Evolutionary conservation across 371 early-diverging fungal species (phyloP), one percentile per base, ranked within the genome.

Genomic region (Antonospora locustae): DNA sequence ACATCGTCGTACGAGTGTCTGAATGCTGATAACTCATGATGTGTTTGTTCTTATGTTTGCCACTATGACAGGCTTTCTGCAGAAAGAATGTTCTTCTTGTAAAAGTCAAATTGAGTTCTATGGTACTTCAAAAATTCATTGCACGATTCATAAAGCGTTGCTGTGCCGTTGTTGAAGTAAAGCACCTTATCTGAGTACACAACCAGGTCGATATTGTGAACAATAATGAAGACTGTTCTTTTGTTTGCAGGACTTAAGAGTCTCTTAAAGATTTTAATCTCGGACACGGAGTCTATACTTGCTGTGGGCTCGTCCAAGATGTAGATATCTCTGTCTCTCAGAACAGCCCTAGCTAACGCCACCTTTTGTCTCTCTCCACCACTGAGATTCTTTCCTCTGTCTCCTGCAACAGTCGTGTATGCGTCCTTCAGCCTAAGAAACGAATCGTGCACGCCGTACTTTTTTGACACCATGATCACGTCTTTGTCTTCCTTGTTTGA

Each of bases 381-480:
- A 28, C 51, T 51, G 5, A 72, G 47, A 11, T 58, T 36, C 38
- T 40, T 66, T 29, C 59, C 64, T 9, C 32, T 22, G 17, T 45
- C 55, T 41, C 59, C 58, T 14, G 56, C 56, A 2, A n/a, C 38
- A 0, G 52, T 19, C 3, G 45, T 50, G 2, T 36, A 19, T 17
- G 81, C 82, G 24, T 80, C 60, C 20, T 82, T 81, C 16, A 61
- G 46, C 19, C 28, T 46, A 14, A 11, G 19, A 14, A 62, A 56
- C 5, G 44, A 11, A 7, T 50, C 43, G 46, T 56, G 51, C 12
- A 56, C 20, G 9, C 37, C 46, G 32, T 27, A 50, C 14, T 6
- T 22, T 14, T 49, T 59, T 29, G 57, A 62, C 7, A 5, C 6
- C 17, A 51, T 38, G 17, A 56, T 30, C 24, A 58, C 25, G 30